These are phyloP conservation scores for Cryomyces minteri DNA, from an alignment of 495 filamentous ascomycete species.

Conservation along the genomic window DNA sequence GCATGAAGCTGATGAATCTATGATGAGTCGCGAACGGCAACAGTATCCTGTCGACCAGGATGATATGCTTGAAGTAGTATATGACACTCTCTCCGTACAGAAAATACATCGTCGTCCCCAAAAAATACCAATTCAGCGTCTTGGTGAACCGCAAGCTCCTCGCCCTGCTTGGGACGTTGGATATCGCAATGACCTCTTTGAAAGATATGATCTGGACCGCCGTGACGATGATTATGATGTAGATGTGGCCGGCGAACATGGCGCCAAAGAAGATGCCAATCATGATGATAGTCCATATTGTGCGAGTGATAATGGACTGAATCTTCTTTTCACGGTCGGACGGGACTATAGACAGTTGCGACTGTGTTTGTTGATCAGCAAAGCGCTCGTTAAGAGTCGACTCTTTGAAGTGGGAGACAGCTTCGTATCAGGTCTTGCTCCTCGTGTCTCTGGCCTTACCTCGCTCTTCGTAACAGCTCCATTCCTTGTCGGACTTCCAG, in stretches of 20 bases:
- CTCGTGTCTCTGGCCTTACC: not conserved
- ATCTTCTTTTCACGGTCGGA: slow-evolving; percentile 98
- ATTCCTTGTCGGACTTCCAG: slow-evolving; percentile 32
- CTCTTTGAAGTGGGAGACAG: not conserved
- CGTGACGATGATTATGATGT: slow-evolving; percentile 82
- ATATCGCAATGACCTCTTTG: slow-evolving; percentile 98
- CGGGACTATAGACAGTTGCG: slow-evolving; percentile 6
- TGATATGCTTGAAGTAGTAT: slow-evolving; percentile 98
- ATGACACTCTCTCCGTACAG: slow-evolving; percentile 97
- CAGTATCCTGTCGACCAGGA: slow-evolving; percentile 84
- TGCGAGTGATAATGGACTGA: slow-evolving; percentile 89
- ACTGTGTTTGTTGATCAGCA: not conserved
- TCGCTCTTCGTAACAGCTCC: slow-evolving; percentile 14
- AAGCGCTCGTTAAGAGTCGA: slow-evolving; percentile 2
- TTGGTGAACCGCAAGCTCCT: slow-evolving; percentile 88
- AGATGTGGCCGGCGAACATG: slow-evolving; percentile 91
- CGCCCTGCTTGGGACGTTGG: slow-evolving; percentile 80
- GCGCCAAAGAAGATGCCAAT: slow-evolving; percentile 79
- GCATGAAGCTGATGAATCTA: slow-evolving; percentile 93
- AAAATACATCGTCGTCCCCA: slow-evolving; percentile 98
- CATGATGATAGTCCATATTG: slow-evolving; percentile 98
- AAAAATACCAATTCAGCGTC: slow-evolving; percentile 95
- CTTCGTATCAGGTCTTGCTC: slow-evolving; percentile 1
- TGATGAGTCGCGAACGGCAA: slow-evolving; percentile 92
- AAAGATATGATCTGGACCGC: slow-evolving; percentile 92